Percentiles rank a stretch among this genome's conserved stretches.
Conservation (phyloP, 2,329 filamentous ascomycete species). For the Hirsutella minnesotensis region DNA sequence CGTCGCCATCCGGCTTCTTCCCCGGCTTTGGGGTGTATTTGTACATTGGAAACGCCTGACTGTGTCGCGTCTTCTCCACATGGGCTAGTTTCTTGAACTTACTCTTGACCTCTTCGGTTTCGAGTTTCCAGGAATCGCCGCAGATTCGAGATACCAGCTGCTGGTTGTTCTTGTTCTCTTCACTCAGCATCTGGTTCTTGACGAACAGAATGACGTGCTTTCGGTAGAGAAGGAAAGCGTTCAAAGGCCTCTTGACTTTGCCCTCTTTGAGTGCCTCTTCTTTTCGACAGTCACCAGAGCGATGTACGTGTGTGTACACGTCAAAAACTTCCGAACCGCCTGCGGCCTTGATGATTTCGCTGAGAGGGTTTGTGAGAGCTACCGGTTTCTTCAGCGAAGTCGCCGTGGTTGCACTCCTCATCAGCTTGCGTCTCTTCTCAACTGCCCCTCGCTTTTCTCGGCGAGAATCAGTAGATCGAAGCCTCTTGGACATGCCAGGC, state of each 20-base stretch:
- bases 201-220: conserved; percentile 51
- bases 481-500: conserved; percentile 14
- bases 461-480: not conserved
- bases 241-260: conserved; percentile 86
- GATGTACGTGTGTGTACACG: conserved; percentile 69
- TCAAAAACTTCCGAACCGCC: conserved; percentile 55
- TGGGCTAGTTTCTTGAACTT: conserved; percentile 70
- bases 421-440: conserved; percentile 1
- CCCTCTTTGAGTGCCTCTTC: conserved; percentile 57
- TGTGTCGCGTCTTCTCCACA: conserved; percentile 74
- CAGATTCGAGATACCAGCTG: conserved; percentile 84
- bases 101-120: conserved; percentile 59
- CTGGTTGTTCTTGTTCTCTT: conserved; percentile 66
- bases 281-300: conserved; percentile 52
- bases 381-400: conserved; percentile 28
- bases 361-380: conserved; percentile 44
- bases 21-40: conserved; percentile 82
- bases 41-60: conserved; percentile 76
- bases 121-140: conserved; percentile 71
- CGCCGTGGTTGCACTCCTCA: not conserved
- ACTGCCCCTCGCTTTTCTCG: not conserved
- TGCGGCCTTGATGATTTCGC: conserved; percentile 54
- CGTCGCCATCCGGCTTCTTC: conserved; percentile 20
- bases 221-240: conserved; percentile 95
- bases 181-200: conserved; percentile 1